Base-by-base conservation (phyloP, 345 rosid species). In the Acer saccharum region DNA sequence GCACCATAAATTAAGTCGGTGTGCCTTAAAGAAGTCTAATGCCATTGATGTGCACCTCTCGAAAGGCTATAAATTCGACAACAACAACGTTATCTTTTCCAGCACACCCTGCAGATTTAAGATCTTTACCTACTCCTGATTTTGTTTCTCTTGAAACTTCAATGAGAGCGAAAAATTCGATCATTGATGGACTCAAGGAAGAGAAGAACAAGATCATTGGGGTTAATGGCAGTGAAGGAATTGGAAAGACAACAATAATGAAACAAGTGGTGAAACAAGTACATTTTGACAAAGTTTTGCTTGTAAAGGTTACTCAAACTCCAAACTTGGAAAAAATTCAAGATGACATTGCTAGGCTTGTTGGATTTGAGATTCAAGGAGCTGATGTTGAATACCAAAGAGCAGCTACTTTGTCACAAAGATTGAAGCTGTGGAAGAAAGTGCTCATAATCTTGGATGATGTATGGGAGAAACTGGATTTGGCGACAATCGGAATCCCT, bases 371-470 rank as follows among this genome's bases (percentile, higher is more conserved):
- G 20, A 25, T 77, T 12, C 63, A 77, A 3, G 87, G 76, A 50
- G 6, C 39, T 4, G 57, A 70, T 25, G 39, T 21, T 46, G 76
- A 8, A 11, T 1, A 2, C 1, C 77, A 20, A 13, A 75, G 85
- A 41, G 84, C 82, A 16, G 17, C 43, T 11, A 62, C 71, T 35
- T 57, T 81, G 14, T 13, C 52, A 4, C 17, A 4, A 3, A 35
- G 74, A 32, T 27, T 83, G 69, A 77, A 23, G 69, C 48, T 17
- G 25, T 64, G 62, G 61, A 57, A 77, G 66, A 83, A 74, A 23
- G 23, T 79, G 52, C 80, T 87, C 44, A 69, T 87, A 14, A 79
- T 87, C 58, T 62, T 87, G 10, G 88, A 87, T 50, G 69, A 83
- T 52, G 23, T 87, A 1, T 78, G 85, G 85, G 48, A 70, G 6